Conservation (phyloP, 2,329 filamentous ascomycete species). For the Microsporum ferrugineum region DNA sequence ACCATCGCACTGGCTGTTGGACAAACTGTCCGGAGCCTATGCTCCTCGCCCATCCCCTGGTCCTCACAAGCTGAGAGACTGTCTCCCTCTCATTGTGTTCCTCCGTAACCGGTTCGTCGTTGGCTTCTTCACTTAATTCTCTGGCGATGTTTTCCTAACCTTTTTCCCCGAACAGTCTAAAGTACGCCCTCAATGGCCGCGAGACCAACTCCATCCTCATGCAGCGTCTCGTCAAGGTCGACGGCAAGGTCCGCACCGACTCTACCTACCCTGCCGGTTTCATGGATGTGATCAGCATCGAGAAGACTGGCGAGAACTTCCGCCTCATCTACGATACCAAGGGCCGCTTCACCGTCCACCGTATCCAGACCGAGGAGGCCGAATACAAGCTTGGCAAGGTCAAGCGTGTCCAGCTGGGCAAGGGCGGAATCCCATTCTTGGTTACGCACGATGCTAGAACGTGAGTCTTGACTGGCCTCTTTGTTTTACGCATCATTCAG, state of each 20-base stretch:
- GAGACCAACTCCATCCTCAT: conserved; percentile 97
- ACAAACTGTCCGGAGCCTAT: conserved; percentile 94
- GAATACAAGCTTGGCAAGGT: conserved; percentile 99
- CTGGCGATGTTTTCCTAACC: too few relatives aligned
- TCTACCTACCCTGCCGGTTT: conserved; percentile 93
- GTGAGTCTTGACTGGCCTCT: conserved; percentile 58
- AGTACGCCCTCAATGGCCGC: conserved; percentile 98
- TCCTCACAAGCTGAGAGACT: conserved; percentile 99
- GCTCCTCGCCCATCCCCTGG: conserved; percentile 60
- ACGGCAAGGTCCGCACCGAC: conserved; percentile 99
- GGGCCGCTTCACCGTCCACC: conserved; percentile 99
- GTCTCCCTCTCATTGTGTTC: conserved; percentile 98
- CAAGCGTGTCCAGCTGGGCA: conserved; percentile 98
- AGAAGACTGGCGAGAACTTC: conserved; percentile 99
- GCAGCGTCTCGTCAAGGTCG: conserved; percentile 99
- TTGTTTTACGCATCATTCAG: conserved; percentile 77
- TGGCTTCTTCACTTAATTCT: neutral
- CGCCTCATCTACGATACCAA: conserved; percentile 99
- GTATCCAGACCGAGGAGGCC: conserved; percentile 96
- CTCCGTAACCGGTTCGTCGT: conserved; percentile 56
- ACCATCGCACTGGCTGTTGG: conserved; percentile 98
- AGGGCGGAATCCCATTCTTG: conserved; percentile 99
- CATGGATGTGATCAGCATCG: conserved; percentile 99
- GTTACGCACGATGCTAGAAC: conserved; percentile 99
- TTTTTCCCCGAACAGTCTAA: conserved; percentile 58